Evolutionary conservation across 2,329 filamentous ascomycete genomes (phyloP).

Genomic region (Albifimbria verrucaria): DNA sequence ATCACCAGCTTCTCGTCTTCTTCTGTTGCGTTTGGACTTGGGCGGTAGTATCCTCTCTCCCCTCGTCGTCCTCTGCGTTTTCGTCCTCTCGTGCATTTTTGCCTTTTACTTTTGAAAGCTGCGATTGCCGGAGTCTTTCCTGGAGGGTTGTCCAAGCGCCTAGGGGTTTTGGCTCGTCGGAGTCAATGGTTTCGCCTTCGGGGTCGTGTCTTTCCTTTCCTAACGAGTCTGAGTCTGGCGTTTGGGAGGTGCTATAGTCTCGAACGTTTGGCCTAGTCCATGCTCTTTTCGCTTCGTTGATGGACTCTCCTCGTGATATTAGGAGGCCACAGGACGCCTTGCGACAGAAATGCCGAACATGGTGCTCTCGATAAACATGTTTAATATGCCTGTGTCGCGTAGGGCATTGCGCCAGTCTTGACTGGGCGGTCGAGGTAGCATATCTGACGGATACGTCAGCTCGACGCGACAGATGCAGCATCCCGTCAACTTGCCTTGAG

Average conservation of each 20-base stretch:
- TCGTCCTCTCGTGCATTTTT: not conserved
- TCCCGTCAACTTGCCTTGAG: constrained; percentile 10
- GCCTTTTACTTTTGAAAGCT: not conserved
- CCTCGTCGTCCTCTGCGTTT: constrained; percentile 1
- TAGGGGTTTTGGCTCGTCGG: not conserved
- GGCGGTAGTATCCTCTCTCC: no score
- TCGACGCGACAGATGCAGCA: constrained; percentile 24
- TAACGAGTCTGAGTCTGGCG: no score
- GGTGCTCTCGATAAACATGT: no score
- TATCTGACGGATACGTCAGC: constrained; percentile 13
- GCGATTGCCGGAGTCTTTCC: constrained; percentile 22
- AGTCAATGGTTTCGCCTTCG: not conserved
- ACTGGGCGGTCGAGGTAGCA: not conserved
- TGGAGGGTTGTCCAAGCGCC: constrained; percentile 25
- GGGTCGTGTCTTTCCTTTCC: no score
- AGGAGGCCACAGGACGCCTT: no score
- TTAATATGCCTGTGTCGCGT: not conserved
- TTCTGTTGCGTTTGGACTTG: no score
- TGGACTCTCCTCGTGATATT: no score
- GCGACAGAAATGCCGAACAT: no score
- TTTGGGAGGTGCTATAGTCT: no score
- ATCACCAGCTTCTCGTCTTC: no score
- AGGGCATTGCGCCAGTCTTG: not conserved
- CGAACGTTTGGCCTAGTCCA: no score
- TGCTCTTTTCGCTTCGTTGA: no score